Evolutionary conservation across 2,329 filamentous ascomycete genomes (phyloP), one percentile per base, ranked within the genome.

Genomic region (Fusarium annulatum): DNA sequence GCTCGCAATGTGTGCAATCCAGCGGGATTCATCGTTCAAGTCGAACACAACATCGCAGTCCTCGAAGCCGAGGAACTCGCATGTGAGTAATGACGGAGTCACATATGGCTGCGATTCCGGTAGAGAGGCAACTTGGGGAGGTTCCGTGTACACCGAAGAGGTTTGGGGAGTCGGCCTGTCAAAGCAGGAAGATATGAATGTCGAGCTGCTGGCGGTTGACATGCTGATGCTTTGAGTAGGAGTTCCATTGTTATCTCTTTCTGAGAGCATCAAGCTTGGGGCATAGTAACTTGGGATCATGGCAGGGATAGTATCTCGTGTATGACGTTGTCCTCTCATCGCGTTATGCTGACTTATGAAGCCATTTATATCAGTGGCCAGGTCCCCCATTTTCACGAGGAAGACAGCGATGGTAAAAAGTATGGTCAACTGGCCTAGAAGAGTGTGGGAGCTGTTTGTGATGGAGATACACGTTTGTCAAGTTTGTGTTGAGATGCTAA

Each of bases 1-100:
- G 1, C 68, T 33, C 4, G 77, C 60, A 34, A 85, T 83, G 66
- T 91, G 88, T 0, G 80, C 63, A 19, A 87, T 83, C 88, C 88
- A 90, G 5, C 21, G 59, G 1, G 81, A 73, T 28, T 78, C 74
- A 0, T 87, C 79, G 15, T 84, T 76, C 6, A 81, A 70, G 10
- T 66, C 41, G 69, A 88, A 89, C 1, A 38, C 68, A 10, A 64
- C 33, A 0, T 67, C 7, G 70, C 88, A 90, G 7, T 51, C 28
- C 3, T 60, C 49, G 28, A 84, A 80, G 9, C 73, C 76, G 14
- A 71, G 65, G 41, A 88, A 86, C 62, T 89, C 87, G 80, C 86
- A 88, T 15, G 70, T 55, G 28, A 61, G 36, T 10, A 46, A 36
- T 19, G 41, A 67, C 15, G 45, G 26, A 7, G 30, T 39, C 57